These are phyloP conservation scores for Penicillium hesseltinei DNA, from an alignment of 2,329 filamentous ascomycete species.

Conservation along the genomic window DNA sequence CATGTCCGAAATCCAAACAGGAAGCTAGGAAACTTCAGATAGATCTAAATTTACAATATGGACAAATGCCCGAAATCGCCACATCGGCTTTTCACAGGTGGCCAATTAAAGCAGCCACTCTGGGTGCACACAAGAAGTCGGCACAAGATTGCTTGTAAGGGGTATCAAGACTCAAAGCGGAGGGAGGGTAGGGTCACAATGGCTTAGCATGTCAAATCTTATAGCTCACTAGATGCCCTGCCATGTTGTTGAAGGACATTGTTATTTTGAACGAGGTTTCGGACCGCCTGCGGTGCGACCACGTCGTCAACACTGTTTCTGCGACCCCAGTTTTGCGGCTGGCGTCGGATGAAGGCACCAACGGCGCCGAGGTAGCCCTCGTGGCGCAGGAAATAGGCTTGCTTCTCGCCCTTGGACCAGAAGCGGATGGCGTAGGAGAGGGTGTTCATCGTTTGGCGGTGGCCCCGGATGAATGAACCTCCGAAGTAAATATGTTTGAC, in stretches of 20 bases:
- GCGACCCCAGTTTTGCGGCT: constrained; percentile 87
- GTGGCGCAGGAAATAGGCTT: constrained; percentile 92
- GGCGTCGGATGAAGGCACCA: constrained; percentile 87
- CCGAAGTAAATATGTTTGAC: constrained; percentile 96
- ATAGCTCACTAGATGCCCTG: constrained; percentile 15
- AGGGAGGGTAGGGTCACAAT: neutral
- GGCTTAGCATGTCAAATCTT: neutral
- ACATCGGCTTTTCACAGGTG: neutral
- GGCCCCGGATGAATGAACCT: constrained; percentile 92
- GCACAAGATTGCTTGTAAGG: constrained; percentile 2
- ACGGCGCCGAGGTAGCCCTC: constrained; percentile 94
- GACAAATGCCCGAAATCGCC: neutral
- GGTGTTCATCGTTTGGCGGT: constrained; percentile 97
- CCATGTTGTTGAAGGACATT: constrained; percentile 15
- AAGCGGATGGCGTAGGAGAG: constrained; percentile 96
- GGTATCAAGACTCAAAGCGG: constrained; percentile 6
- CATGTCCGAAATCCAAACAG: neutral
- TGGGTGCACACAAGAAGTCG: neutral
- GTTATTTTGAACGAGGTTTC: constrained; percentile 18
- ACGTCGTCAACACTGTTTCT: constrained; percentile 69
- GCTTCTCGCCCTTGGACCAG: constrained; percentile 90
- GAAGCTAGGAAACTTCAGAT: neutral
- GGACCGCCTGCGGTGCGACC: constrained; percentile 27
- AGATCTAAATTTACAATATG: constrained; percentile 1
- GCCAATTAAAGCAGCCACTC: neutral